Conservation (phyloP, 2,329 filamentous ascomycete species). For the Emmonsia crescens region DNA sequence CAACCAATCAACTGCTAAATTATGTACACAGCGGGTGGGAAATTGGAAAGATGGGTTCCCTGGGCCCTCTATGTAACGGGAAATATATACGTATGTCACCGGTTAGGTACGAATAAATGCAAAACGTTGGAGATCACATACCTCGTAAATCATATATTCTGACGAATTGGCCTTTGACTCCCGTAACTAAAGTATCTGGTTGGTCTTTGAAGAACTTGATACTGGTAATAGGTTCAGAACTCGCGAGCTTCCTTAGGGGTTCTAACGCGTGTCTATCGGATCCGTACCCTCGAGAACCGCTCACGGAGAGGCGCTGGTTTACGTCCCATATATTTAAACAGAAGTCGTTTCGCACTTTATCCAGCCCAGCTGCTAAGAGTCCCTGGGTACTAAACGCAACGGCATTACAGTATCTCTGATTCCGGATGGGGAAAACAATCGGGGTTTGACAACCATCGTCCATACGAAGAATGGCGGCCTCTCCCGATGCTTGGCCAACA, state of each 20-base stretch:
- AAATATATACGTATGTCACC: slow-evolving; percentile 2
- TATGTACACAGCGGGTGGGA: slow-evolving; percentile 51
- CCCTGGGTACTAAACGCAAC: slow-evolving; percentile 49
- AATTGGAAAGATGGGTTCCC: slow-evolving; percentile 37
- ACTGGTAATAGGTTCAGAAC: slow-evolving; percentile 52
- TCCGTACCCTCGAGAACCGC: slow-evolving; percentile 22
- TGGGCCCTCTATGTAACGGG: slow-evolving; percentile 20
- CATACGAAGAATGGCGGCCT: slow-evolving; percentile 48
- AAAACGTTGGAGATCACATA: slow-evolving; percentile 21
- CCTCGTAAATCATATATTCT: slow-evolving; percentile 53
- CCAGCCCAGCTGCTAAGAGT: slow-evolving; percentile 50
- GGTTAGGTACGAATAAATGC: background rate
- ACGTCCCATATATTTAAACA: slow-evolving; percentile 57
- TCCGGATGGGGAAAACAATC: slow-evolving; percentile 47
- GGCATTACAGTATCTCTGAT: slow-evolving; percentile 54
- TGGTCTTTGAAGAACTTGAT: slow-evolving; percentile 53
- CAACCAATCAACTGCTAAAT: slow-evolving; percentile 51
- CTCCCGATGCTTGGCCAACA: slow-evolving; percentile 51
- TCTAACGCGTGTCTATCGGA: slow-evolving; percentile 26
- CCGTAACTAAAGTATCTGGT: slow-evolving; percentile 50
- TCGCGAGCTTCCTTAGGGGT: slow-evolving; percentile 49
- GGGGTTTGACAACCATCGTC: slow-evolving; percentile 39
- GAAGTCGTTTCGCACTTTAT: slow-evolving; percentile 53
- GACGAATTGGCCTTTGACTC: slow-evolving; percentile 50
- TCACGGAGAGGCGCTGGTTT: slow-evolving; percentile 35